These are phyloP conservation scores for Botryobasidium botryosum DNA, from an alignment of 768 basidiomycete species.

Conservation along the genomic window DNA sequence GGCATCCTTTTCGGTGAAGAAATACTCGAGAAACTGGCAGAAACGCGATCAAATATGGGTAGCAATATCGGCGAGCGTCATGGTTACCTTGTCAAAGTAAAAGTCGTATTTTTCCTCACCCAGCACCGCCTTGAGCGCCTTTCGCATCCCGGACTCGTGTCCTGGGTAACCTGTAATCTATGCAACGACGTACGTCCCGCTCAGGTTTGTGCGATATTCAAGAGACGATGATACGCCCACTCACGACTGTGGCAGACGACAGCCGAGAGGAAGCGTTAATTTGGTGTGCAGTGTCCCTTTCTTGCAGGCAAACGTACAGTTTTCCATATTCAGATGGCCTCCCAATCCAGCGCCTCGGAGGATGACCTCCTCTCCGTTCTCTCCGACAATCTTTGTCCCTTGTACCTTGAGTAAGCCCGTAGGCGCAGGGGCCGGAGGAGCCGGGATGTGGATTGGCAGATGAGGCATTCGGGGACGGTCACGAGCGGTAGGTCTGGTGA, in stretches of 20 bases:
- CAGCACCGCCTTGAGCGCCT: conserved; percentile 43
- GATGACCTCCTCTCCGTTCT: conserved; percentile 37
- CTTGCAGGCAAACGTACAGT: no score
- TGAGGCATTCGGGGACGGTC: no score
- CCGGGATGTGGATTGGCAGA: not conserved
- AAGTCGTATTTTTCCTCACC: conserved; percentile 44
- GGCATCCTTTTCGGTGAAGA: conserved; percentile 62
- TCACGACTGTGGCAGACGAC: no score
- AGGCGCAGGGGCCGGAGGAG: conserved; percentile 1
- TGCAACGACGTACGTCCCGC: no score
- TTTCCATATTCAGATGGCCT: conserved; percentile 67
- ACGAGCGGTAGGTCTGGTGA: no score
- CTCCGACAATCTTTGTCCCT: conserved; percentile 43
- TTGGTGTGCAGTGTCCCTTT: no score
- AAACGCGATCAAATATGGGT: not conserved
- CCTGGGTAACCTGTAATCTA: conserved; percentile 45
- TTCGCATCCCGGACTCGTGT: conserved; percentile 63
- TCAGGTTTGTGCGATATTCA: no score
- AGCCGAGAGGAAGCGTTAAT: no score
- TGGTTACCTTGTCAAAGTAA: conserved; percentile 79
- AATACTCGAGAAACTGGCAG: conserved; percentile 58
- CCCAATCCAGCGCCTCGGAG: conserved; percentile 70
- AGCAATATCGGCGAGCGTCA: conserved; percentile 1
- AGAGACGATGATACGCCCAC: no score
- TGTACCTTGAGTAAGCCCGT: conserved; percentile 20